Conservation (phyloP, 306 rosid species). For the Cucurbita maxima region DNA sequence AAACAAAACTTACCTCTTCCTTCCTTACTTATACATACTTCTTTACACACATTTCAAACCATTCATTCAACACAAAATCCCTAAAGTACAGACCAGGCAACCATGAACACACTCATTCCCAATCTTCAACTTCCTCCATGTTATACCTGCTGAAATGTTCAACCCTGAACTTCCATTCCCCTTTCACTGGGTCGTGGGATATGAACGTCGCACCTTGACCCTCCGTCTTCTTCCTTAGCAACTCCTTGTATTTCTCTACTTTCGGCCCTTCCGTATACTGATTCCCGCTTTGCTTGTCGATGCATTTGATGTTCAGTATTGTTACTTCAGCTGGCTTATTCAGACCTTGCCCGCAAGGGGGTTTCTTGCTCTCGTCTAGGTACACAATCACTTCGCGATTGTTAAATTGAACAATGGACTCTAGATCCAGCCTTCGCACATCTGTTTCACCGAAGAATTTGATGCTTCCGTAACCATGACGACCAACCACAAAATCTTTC, state of each 20-base stretch:
- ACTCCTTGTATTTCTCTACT: constrained; percentile 67
- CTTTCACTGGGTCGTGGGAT: constrained; percentile 55
- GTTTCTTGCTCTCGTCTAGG: constrained; percentile 80
- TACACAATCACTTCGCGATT: constrained; percentile 88
- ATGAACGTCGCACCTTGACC: constrained; percentile 90
- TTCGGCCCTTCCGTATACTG: constrained; percentile 67
- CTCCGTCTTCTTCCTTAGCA: constrained; percentile 83
- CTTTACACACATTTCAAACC: neutral
- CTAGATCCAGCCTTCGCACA: constrained; percentile 80
- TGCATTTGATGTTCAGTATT: constrained; percentile 72
- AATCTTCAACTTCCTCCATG: constrained; percentile 21
- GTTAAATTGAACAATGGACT: constrained; percentile 75
- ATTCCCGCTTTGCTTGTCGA: constrained; percentile 61
- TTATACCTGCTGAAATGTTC: constrained; percentile 59
- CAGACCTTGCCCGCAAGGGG: constrained; percentile 93
- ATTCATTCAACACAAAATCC: neutral
- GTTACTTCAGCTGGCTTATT: constrained; percentile 98
- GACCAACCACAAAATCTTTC: constrained; percentile 80
- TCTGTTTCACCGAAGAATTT: constrained; percentile 87
- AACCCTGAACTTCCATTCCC: constrained; percentile 93
- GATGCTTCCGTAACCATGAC: constrained; percentile 81
- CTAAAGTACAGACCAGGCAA: neutral
- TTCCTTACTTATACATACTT: neutral
- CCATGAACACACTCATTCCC: neutral
- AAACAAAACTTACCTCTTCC: neutral